Evolutionary conservation across 164 flowering plant genomes (phyloP).

Genomic region (Annona squamosa): DNA sequence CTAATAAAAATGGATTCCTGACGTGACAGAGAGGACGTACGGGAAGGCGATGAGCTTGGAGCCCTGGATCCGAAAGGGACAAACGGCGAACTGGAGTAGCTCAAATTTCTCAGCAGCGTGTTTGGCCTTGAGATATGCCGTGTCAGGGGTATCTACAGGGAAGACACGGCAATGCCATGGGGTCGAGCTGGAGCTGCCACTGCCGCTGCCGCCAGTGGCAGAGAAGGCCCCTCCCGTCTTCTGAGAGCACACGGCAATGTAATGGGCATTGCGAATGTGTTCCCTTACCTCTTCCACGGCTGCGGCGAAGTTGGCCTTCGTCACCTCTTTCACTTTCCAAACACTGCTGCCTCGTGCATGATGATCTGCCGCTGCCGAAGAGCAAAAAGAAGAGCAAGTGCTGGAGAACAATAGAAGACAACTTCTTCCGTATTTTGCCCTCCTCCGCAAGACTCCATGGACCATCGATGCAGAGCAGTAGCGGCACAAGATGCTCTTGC

Average conservation of each 20-base stretch:
- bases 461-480: too few species aligned
- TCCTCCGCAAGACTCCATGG: too few species aligned
- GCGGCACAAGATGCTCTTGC: too few species aligned
- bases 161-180: slow-evolving; percentile 54
- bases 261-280: slow-evolving; percentile 46
- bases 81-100: slow-evolving; percentile 70
- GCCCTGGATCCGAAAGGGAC: slow-evolving; percentile 54
- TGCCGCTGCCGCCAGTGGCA: not conserved
- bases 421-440: too few species aligned
- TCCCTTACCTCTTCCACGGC: slow-evolving; percentile 35
- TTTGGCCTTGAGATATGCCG: slow-evolving; percentile 59
- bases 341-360: not conserved
- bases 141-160: slow-evolving; percentile 57
- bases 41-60: slow-evolving; percentile 64
- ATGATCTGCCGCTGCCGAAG: not conserved
- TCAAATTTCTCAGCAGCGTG: slow-evolving; percentile 61
- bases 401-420: too few species aligned
- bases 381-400: too few species aligned
- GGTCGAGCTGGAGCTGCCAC: slow-evolving; percentile 14
- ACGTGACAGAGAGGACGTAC: slow-evolving; percentile 28
- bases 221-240: slow-evolving; percentile 45
- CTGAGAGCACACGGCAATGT: slow-evolving; percentile 53
- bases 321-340: slow-evolving; percentile 50
- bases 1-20: too few species aligned
- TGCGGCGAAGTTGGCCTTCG: slow-evolving; percentile 50